Evolutionary conservation across 2,329 filamentous ascomycete genomes (phyloP).

Genomic region (Aureobasidium sp.): DNA sequence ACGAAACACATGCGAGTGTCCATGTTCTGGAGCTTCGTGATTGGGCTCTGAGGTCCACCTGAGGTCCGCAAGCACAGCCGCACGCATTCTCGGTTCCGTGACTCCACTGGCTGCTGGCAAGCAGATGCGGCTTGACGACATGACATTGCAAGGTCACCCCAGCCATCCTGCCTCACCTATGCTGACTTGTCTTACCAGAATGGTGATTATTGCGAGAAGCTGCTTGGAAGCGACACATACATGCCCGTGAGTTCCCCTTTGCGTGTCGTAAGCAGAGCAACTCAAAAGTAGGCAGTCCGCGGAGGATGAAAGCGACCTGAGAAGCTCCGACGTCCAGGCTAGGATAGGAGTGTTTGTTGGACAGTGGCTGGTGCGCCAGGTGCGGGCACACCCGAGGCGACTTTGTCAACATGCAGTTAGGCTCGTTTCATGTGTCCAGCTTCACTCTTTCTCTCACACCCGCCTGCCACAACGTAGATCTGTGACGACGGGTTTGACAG

Average conservation of each 20-base stretch:
- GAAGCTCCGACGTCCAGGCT: background rate
- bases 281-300: background rate
- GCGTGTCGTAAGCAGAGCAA: background rate
- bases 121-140: conserved; percentile 12
- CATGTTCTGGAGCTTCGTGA: background rate
- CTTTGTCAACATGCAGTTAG: background rate
- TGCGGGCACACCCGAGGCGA: background rate
- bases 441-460: conserved; percentile 2
- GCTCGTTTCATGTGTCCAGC: background rate
- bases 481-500: conserved; percentile 7
- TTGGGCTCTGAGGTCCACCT: background rate
- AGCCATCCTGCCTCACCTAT: background rate
- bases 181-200: background rate
- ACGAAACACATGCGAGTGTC: background rate
- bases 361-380: background rate
- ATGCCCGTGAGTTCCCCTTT: background rate
- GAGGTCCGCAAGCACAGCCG: background rate
- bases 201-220: background rate
- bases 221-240: background rate
- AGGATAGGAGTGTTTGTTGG: background rate
- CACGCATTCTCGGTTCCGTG: background rate
- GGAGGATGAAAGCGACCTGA: background rate
- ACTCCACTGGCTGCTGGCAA: background rate
- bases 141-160: background rate
- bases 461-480: conserved; percentile 4